Conservation (phyloP, 2,329 filamentous ascomycete species). For the Ophiocordyceps camponoti-leonardi region DNA sequence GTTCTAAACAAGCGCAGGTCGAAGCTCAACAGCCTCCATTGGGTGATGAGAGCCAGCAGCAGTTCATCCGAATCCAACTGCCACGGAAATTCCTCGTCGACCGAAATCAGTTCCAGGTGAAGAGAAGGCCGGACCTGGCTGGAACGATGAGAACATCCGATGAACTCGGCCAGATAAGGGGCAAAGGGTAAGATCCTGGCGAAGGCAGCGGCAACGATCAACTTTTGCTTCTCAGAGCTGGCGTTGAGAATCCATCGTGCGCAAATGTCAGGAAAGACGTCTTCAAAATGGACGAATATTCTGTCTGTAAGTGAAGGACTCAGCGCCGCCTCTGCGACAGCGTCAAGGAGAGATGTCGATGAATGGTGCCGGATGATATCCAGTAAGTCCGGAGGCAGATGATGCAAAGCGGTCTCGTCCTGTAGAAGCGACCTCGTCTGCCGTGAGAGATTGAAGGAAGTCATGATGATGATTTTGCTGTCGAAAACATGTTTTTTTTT, state of each 20-base stretch:
- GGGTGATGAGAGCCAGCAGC: conserved; percentile 21
- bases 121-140: conserved; percentile 7
- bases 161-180: conserved; percentile 59
- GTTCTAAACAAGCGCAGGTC: conserved; percentile 51
- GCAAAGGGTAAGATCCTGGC: conserved; percentile 68
- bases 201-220: conserved; percentile 49
- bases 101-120: conserved; percentile 12
- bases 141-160: conserved; percentile 28
- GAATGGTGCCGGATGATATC: conserved; percentile 46
- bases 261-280: conserved; percentile 65
- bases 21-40: conserved; percentile 66
- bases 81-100: conserved; percentile 11
- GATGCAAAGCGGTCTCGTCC: conserved; percentile 33
- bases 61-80: conserved; percentile 8
- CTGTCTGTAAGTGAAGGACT: conserved; percentile 51
- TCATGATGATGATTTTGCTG: conserved; percentile 27
- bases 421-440: conserved; percentile 38
- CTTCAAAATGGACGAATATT: conserved; percentile 59
- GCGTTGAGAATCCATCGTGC: conserved; percentile 53
- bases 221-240: conserved; percentile 18
- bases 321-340: conserved; percentile 52
- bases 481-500: conserved; percentile 8
- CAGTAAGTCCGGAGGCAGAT: conserved; percentile 54
- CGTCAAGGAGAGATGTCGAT: conserved; percentile 51
- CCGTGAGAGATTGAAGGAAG: conserved; percentile 34